These are phyloP conservation scores for Pseudogymnoascus sp. DNA, from an alignment of 2,329 filamentous ascomycete species.

Conservation along the genomic window DNA sequence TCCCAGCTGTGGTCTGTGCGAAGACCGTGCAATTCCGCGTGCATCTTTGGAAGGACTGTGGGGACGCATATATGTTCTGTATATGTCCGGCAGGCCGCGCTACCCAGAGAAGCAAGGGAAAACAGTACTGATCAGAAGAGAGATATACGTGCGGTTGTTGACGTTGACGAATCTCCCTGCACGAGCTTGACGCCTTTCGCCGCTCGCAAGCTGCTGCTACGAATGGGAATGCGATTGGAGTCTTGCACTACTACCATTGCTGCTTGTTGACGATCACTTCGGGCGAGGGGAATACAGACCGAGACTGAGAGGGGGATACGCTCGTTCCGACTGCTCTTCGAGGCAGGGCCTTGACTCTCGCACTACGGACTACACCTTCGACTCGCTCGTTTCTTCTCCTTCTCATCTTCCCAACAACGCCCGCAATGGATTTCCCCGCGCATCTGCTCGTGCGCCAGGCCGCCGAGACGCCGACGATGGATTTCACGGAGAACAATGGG, in stretches of 20 bases:
- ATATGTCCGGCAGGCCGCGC: not conserved
- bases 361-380: not conserved
- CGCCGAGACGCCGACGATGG: not conserved
- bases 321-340: not conserved
- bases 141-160: not conserved
- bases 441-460: not conserved
- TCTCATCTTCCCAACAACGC: not conserved
- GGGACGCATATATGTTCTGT: constrained; percentile 4
- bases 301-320: not conserved
- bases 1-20: not conserved
- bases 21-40: not conserved
- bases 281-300: not conserved
- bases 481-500: constrained; percentile 29
- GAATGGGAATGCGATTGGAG: not conserved
- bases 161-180: not conserved
- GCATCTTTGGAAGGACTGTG: not conserved
- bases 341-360: not conserved
- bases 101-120: not conserved
- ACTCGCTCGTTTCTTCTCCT: not conserved
- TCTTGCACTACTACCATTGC: not conserved
- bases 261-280: not conserved
- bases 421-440: not conserved
- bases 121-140: not conserved
- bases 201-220: not conserved
- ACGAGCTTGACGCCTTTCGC: not conserved